These are phyloP conservation scores for Diaporthe capsici DNA, from an alignment of 2,329 filamentous ascomycete species.

Conservation along the genomic window DNA sequence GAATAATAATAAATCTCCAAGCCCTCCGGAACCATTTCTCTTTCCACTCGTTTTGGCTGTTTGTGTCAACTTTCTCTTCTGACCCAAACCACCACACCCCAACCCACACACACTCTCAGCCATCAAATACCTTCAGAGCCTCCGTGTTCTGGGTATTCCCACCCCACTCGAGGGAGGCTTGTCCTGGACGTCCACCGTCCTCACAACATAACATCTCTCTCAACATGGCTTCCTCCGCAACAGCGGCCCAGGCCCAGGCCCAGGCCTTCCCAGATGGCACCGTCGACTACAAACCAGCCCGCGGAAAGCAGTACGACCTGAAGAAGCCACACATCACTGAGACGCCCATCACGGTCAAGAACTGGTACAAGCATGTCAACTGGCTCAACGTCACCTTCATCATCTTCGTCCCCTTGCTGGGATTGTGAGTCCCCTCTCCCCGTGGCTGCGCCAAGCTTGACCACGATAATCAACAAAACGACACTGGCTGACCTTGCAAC, in stretches of 20 bases:
- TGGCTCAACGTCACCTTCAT: slow-evolving; percentile 92
- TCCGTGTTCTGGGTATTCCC: slow-evolving; percentile 5
- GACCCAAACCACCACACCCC: background rate
- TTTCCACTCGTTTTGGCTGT: background rate
- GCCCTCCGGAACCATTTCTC: background rate
- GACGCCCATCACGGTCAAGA: slow-evolving; percentile 81
- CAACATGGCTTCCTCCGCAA: slow-evolving; percentile 54
- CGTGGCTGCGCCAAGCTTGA: background rate
- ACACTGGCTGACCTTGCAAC: slow-evolving; percentile 2
- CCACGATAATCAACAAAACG: too few species aligned
- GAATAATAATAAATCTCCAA: slow-evolving; percentile 26
- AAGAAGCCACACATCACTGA: slow-evolving; percentile 91
- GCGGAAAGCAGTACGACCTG: slow-evolving; percentile 58
- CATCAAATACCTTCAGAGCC: slow-evolving; percentile 3
- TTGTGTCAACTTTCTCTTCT: slow-evolving; percentile 9
- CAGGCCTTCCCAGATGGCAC: slow-evolving; percentile 66
- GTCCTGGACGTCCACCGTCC: slow-evolving; percentile 27
- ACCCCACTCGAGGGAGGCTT: slow-evolving; percentile 13
- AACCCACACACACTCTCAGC: background rate
- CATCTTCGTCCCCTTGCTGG: slow-evolving; percentile 80
- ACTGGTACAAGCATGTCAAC: slow-evolving; percentile 95
- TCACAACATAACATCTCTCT: background rate
- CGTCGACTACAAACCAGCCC: slow-evolving; percentile 67
- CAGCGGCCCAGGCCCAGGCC: slow-evolving; percentile 53
- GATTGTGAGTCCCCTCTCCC: slow-evolving; percentile 58